Percentiles rank a stretch among this genome's conserved stretches.
phyloP scores from a whole-genome alignment of 2,329 filamentous ascomycete genomes.

The Fusarium continuum region DNA sequence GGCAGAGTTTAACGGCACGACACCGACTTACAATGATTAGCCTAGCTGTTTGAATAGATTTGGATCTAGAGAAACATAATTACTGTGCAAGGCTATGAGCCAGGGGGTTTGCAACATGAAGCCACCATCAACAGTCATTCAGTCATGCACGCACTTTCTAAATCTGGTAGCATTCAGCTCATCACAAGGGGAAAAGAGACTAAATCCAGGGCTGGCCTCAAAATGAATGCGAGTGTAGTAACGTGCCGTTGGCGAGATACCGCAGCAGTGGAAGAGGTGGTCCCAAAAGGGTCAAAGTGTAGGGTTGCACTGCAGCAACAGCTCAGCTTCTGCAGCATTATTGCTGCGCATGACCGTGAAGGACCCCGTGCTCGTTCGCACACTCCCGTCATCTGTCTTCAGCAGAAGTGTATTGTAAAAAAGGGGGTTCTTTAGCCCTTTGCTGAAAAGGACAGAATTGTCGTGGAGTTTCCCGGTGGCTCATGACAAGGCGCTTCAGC shows the following conservation, averaged over 20 bases:
- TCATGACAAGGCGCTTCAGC: slow-evolving; percentile 10
- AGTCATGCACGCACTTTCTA: slow-evolving; percentile 6
- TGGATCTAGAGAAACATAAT: no score
- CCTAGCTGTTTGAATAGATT: background rate
- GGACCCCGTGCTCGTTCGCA: background rate
- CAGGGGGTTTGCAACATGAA: background rate
- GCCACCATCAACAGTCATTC: background rate
- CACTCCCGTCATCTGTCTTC: background rate
- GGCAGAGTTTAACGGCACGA: background rate
- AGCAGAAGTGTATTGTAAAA: background rate
- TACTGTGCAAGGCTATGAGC: background rate
- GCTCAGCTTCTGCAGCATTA: background rate
- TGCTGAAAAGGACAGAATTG: background rate
- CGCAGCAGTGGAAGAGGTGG: slow-evolving; percentile 4
- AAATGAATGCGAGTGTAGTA: slow-evolving; percentile 9
- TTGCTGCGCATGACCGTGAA: slow-evolving; percentile 5
- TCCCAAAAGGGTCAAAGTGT: background rate
- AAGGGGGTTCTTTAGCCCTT: background rate
- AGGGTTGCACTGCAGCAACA: slow-evolving; percentile 28
- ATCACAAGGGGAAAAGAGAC: background rate
- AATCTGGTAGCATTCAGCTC: slow-evolving; percentile 5
- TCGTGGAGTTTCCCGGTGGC: slow-evolving; percentile 13
- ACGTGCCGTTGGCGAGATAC: slow-evolving; percentile 8
- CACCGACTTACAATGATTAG: background rate
- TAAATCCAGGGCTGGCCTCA: slow-evolving; percentile 5